Percentiles rank a stretch among this genome's conserved stretches.
These are phyloP conservation scores for Ophiostoma himal-ulmi DNA, from an alignment of 2,329 filamentous ascomycete species.

Conservation along the genomic window DNA sequence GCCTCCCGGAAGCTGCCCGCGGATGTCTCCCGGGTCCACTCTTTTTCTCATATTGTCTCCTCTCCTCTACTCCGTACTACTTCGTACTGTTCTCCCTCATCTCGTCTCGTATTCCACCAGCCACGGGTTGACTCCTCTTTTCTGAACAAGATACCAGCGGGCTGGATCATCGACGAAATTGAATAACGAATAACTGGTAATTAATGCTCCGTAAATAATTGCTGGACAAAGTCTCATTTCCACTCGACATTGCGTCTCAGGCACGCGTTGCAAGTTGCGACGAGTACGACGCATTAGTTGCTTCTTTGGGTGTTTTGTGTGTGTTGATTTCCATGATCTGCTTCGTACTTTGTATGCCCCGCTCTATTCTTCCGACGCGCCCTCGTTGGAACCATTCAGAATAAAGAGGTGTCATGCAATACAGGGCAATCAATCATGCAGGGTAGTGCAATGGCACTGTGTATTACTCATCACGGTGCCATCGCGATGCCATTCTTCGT, in stretches of 20 bases:
- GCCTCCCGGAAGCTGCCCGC: slow-evolving; percentile 10
- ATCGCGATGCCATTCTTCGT: not conserved
- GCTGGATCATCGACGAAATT: not conserved
- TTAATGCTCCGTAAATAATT: not conserved
- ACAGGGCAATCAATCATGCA: not conserved
- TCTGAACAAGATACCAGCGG: not conserved
- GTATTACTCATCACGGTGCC: not conserved
- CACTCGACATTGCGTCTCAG: not conserved
- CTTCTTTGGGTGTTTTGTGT: not conserved
- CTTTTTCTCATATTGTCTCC: not conserved
- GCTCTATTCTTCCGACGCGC: not conserved
- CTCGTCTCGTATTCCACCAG: not conserved
- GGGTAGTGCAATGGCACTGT: no score
- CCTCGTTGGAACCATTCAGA: not conserved
- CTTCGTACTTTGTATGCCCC: no score
- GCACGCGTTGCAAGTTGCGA: not conserved
- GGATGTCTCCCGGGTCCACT: not conserved
- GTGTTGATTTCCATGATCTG: no score
- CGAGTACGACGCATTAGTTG: not conserved
- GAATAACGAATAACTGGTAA: not conserved
- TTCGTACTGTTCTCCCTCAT: not conserved
- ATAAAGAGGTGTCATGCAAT: not conserved
- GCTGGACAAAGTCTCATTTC: no score
- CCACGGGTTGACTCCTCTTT: not conserved
- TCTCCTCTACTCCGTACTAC: not conserved